Evolutionary conservation across 1,139 yeast genomes (phyloP).

Genomic region (Geotrichum restrictum): DNA sequence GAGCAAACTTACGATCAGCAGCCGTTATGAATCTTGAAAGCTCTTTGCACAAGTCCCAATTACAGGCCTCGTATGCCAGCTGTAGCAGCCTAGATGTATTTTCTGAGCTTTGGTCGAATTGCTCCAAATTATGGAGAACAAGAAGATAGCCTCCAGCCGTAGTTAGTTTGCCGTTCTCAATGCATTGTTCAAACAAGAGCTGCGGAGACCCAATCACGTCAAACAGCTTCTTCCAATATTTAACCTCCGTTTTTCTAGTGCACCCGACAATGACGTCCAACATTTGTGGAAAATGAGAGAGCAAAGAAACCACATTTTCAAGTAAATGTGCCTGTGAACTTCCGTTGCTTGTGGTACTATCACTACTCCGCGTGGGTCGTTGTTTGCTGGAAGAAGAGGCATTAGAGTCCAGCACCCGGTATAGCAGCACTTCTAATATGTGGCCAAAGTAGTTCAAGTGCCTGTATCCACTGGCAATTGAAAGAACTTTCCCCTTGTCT

Average conservation of each 20-base stretch:
- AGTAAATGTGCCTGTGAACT: constrained; percentile 11
- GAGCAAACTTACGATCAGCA: constrained; percentile 33
- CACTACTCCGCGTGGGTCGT: neutral
- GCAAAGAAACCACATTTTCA: constrained; percentile 31
- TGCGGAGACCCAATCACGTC: constrained; percentile 41
- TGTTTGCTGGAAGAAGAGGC: neutral
- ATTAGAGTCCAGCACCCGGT: constrained; percentile 36
- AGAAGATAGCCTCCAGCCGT: constrained; percentile 44
- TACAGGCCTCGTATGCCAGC: constrained; percentile 35
- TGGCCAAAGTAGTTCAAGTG: constrained; percentile 47
- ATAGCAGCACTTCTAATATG: constrained; percentile 47
- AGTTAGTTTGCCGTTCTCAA: constrained; percentile 36
- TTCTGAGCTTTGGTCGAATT: constrained; percentile 20
- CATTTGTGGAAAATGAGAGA: constrained; percentile 38
- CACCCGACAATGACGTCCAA: constrained; percentile 54
- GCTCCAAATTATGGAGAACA: constrained; percentile 37
- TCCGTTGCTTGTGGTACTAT: neutral
- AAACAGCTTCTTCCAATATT: constrained; percentile 57
- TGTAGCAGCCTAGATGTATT: constrained; percentile 36
- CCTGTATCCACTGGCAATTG: constrained; percentile 41
- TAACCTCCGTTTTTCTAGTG: constrained; percentile 62
- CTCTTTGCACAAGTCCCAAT: constrained; percentile 42
- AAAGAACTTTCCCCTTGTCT: constrained; percentile 33
- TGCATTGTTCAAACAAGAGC: constrained; percentile 40
- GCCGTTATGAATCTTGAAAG: constrained; percentile 41